Evolutionary conservation across 2,329 filamentous ascomycete species (phyloP).

Genomic region (Didymella sp.): DNA sequence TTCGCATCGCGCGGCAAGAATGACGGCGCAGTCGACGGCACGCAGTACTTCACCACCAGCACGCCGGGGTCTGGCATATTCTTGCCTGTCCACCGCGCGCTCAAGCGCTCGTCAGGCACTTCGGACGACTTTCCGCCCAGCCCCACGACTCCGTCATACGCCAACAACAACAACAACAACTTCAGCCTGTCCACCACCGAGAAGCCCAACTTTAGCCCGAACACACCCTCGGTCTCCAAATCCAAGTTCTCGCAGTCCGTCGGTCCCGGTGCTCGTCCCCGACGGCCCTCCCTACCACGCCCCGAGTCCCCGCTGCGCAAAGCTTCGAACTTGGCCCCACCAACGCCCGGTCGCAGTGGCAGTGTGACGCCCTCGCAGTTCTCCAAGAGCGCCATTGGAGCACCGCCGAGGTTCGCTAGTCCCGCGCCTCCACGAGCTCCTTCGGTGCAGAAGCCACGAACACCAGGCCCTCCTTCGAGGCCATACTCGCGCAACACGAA

Average conservation of each 20-base stretch:
- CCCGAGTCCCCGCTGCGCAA: constrained; percentile 85
- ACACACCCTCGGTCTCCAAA: constrained; percentile 71
- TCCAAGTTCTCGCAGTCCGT: constrained; percentile 91
- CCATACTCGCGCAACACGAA: constrained; percentile 57
- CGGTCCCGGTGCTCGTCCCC: constrained; percentile 71
- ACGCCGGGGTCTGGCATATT: constrained; percentile 89
- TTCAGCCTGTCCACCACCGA: constrained; percentile 65
- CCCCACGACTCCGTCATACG: constrained; percentile 69
- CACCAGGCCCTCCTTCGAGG: constrained; percentile 49
- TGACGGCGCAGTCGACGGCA: constrained; percentile 87
- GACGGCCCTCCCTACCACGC: constrained; percentile 79
- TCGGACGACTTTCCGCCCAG: constrained; percentile 67
- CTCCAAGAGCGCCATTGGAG: constrained; percentile 61
- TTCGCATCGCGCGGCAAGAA: constrained; percentile 90
- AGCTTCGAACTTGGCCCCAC: constrained; percentile 51
- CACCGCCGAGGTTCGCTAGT: constrained; percentile 66
- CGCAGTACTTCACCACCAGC: constrained; percentile 80
- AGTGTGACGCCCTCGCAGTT: constrained; percentile 63
- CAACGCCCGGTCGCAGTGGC: constrained; percentile 59
- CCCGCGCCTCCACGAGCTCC: constrained; percentile 66
- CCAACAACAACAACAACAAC: constrained; percentile 55
- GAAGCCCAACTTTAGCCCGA: constrained; percentile 47
- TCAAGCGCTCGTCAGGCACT: constrained; percentile 68
- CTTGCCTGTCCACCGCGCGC: constrained; percentile 81
- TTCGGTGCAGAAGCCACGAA: constrained; percentile 58